Conservation (phyloP, 2,329 filamentous ascomycete genomes). For the Aspergillus intermedius region DNA sequence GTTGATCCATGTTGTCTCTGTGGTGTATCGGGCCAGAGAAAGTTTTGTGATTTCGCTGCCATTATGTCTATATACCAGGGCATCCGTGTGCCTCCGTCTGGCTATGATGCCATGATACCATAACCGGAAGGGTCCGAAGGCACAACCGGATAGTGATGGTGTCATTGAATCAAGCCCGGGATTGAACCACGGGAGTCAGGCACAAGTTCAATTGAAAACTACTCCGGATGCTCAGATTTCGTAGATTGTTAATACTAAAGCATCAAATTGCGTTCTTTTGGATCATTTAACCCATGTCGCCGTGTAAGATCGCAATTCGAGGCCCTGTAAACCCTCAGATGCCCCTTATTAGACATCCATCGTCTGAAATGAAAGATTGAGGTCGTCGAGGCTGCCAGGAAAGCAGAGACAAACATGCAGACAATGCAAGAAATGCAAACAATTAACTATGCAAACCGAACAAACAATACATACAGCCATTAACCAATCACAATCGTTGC, state of each 20-base stretch:
- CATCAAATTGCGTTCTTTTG: no score
- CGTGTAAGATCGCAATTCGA: no score
- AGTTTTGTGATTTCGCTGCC: not conserved
- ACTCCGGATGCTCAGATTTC: no score
- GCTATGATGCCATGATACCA: not conserved
- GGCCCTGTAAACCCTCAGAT: no score
- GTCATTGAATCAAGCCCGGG: slow-evolving; percentile 1
- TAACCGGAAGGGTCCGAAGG: slow-evolving; percentile 3
- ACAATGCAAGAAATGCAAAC: not conserved
- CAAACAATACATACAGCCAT: not conserved
- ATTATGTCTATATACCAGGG: not conserved
- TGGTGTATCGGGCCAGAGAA: not conserved
- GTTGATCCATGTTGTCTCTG: not conserved
- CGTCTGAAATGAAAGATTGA: no score
- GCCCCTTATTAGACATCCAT: no score
- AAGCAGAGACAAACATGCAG: not conserved
- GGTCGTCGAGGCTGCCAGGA: no score
- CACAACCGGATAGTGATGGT: slow-evolving; percentile 4
- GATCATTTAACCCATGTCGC: no score
- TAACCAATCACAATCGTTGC: not conserved
- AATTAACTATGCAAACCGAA: not conserved
- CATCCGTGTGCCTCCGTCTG: not conserved
- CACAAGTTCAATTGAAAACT: no score
- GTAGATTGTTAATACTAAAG: no score
- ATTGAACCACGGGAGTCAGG: no score